Evolutionary conservation across 139 green algal species (phyloP).

Genomic region (Spirogloea muscicola): DNA sequence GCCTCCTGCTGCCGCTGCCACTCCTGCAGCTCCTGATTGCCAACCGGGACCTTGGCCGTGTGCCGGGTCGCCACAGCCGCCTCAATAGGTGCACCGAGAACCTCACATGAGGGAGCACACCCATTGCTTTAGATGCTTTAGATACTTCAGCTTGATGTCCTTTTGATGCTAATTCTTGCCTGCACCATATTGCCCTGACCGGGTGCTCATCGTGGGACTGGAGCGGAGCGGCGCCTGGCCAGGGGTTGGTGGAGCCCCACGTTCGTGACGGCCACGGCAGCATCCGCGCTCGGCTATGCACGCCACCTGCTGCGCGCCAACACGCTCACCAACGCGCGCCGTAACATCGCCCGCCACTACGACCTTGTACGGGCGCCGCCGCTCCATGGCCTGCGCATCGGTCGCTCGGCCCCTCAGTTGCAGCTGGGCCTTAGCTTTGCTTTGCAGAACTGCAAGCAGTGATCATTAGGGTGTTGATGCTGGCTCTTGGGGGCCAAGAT

Average conservation of each 20-base stretch:
- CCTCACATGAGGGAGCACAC: too few relatives aligned
- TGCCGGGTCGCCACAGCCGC: too few relatives aligned
- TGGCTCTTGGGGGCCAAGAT: too few relatives aligned
- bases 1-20: too few relatives aligned
- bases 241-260: constrained; percentile 61
- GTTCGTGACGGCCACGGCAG: constrained; percentile 55
- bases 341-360: constrained; percentile 97
- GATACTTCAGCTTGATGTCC: too few relatives aligned
- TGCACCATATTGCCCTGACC: too few relatives aligned
- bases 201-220: too few relatives aligned
- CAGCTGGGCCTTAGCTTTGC: neutral
- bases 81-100: too few relatives aligned
- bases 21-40: constrained; percentile 5
- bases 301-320: constrained; percentile 75
- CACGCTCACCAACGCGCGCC: constrained; percentile 66
- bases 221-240: too few relatives aligned
- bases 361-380: constrained; percentile 62
- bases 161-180: too few relatives aligned
- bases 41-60: constrained; percentile 1
- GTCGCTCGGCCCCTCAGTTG: neutral
- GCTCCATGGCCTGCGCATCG: neutral
- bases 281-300: constrained; percentile 38
- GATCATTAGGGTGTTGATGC: neutral
- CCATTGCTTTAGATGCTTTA: too few relatives aligned
- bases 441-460: neutral